phyloP scores from a whole-genome alignment of 257 asterid genomes.

The Jaltomata sinuosa region DNA sequence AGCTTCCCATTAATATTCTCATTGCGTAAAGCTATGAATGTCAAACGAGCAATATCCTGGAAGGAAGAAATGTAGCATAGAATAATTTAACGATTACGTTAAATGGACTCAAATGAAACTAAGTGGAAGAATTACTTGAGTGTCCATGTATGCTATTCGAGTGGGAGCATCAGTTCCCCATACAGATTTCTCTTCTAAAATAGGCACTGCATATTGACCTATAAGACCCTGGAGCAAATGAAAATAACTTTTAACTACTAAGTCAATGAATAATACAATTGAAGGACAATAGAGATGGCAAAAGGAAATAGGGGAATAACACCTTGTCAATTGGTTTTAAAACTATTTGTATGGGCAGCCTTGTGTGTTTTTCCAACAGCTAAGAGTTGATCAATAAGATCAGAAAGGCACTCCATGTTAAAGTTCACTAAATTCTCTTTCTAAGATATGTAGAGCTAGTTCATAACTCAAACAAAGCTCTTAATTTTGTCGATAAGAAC shows the following conservation, averaged over 20 bases:
- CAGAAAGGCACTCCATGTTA: not conserved
- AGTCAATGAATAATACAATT: constrained; percentile 2
- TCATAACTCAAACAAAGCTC: not conserved
- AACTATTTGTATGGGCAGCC: not conserved
- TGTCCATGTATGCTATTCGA: constrained; percentile 95
- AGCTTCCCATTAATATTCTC: constrained; percentile 77
- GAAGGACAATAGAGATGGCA: not conserved
- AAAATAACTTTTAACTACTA: constrained; percentile 4
- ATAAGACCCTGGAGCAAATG: constrained; percentile 62
- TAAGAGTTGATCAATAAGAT: not conserved
- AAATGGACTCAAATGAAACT: not conserved
- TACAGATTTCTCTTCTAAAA: constrained; percentile 90
- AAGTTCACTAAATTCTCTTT: not conserved
- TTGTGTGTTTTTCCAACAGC: not conserved
- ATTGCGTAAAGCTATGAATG: constrained; percentile 88
- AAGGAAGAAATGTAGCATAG: constrained; percentile 11
- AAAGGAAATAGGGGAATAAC: not conserved
- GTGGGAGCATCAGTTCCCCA: constrained; percentile 99
- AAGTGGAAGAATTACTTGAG: constrained; percentile 47
- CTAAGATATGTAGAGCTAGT: not conserved
- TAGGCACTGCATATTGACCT: constrained; percentile 98
- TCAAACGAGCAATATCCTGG: constrained; percentile 91
- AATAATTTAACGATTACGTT: constrained; percentile 1
- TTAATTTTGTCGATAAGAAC: not conserved
- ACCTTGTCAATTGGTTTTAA: not conserved